These are phyloP conservation scores for barrel medic (Medicago truncatula) DNA, from an alignment of 306 rosid species.

Conservation along the genomic window DNA sequence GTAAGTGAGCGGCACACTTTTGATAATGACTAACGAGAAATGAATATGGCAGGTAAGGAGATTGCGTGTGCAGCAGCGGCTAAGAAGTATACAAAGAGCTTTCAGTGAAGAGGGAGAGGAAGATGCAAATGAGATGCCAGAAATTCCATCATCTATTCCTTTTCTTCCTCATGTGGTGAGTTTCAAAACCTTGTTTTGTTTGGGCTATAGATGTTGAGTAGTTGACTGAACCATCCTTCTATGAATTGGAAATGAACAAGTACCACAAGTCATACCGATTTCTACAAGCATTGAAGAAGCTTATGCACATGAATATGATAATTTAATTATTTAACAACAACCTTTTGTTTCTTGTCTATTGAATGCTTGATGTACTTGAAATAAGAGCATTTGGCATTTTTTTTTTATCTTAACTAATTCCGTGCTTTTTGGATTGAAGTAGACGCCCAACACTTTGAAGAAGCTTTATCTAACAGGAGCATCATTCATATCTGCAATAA, in stretches of 20 bases:
- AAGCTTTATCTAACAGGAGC: constrained; percentile 77
- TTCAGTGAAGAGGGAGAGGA: constrained; percentile 53
- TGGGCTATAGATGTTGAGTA: neutral
- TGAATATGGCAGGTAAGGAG: constrained; percentile 76
- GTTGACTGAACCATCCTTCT: neutral
- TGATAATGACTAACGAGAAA: neutral
- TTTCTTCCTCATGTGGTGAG: constrained; percentile 85
- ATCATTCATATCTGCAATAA: constrained; percentile 71
- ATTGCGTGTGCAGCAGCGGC: constrained; percentile 83
- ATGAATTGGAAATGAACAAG: constrained; percentile 16
- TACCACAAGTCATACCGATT: constrained; percentile 6
- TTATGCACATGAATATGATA: neutral
- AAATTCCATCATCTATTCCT: constrained; percentile 92
- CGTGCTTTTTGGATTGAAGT: constrained; percentile 42
- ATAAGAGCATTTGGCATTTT: constrained; percentile 17
- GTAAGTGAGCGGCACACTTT: neutral
- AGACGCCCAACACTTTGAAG: constrained; percentile 88
- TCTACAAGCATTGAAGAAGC: constrained; percentile 8
- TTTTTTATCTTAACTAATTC: constrained; percentile 22
- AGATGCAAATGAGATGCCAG: constrained; percentile 85
- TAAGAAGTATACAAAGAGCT: constrained; percentile 50
- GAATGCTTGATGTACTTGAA: constrained; percentile 22
- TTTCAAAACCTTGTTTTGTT: constrained; percentile 30
- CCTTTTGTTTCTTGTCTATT: constrained; percentile 27
- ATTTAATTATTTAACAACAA: neutral